These are phyloP conservation scores for Petunia hybrid DNA, from an alignment of 305 asterid species.

Conservation along the genomic window DNA sequence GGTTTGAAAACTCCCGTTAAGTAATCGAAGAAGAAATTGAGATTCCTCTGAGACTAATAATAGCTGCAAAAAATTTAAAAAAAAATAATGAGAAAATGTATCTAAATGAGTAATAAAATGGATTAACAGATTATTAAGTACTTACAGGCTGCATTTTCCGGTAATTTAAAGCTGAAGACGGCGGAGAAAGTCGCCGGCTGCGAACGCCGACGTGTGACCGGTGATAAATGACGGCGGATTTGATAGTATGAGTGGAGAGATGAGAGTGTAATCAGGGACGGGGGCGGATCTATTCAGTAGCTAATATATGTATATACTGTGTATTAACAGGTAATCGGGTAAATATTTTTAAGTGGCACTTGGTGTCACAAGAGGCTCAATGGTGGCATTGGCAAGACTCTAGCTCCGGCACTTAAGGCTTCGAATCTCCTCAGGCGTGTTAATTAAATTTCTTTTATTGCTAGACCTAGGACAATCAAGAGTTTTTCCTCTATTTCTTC, in stretches of 20 bases:
- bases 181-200: neutral
- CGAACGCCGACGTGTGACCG: neutral
- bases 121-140: neutral
- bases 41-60: constrained; percentile 64
- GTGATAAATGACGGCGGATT: neutral
- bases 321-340: no score
- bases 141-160: constrained; percentile 35
- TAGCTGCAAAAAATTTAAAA: constrained; percentile 44
- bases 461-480: no score
- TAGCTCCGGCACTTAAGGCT: no score
- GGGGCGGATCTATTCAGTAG: no score
- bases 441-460: no score
- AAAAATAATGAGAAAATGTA: neutral
- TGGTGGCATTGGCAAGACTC: no score
- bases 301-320: no score
- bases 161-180: neutral
- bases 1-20: constrained; percentile 61
- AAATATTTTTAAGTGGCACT: no score
- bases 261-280: neutral
- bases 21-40: constrained; percentile 57
- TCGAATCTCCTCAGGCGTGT: no score
- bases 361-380: no score
- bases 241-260: neutral
- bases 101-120: neutral
- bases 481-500: no score